A percentile compares a stretch with the other conserved stretches of the same genome.
phyloP scores from a whole-genome alignment of 2,329 filamentous ascomycete species.

The Mariannaea sp. region DNA sequence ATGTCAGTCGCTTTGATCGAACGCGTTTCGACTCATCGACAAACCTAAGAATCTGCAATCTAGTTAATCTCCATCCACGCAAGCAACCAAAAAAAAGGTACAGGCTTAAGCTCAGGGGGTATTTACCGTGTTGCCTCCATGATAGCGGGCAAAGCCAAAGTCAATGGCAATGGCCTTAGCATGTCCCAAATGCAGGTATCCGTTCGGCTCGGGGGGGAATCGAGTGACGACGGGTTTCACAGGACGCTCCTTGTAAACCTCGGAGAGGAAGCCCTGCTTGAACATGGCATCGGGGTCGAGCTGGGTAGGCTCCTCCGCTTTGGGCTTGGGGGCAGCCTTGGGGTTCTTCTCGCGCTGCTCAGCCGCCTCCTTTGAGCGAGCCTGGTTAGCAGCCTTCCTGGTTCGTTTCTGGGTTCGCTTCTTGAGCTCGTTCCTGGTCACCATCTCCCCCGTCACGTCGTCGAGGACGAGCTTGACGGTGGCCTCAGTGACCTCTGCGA shows the following conservation, averaged over 20 bases:
- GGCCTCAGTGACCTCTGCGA: constrained; percentile 36
- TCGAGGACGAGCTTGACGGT: constrained; percentile 63
- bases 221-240: constrained; percentile 67
- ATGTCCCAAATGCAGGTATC: constrained; percentile 91
- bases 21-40: background rate
- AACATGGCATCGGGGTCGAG: constrained; percentile 72
- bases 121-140: constrained; percentile 66
- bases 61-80: constrained; percentile 23
- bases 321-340: constrained; percentile 47
- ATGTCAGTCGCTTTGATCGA: constrained; percentile 17
- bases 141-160: constrained; percentile 88
- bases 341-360: constrained; percentile 41
- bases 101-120: background rate
- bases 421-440: constrained; percentile 67
- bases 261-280: constrained; percentile 75
- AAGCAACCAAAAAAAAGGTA: background rate
- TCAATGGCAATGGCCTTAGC: constrained; percentile 96
- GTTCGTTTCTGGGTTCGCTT: constrained; percentile 63
- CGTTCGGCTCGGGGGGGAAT: constrained; percentile 89
- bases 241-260: constrained; percentile 72
- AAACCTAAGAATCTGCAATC: constrained; percentile 39
- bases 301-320: constrained; percentile 48
- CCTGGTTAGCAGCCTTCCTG: constrained; percentile 60
- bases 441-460: constrained; percentile 68
- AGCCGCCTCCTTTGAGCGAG: constrained; percentile 49